Base-by-base conservation (phyloP, 305 asterid genomes). In the Fraxinus paxiana region DNA sequence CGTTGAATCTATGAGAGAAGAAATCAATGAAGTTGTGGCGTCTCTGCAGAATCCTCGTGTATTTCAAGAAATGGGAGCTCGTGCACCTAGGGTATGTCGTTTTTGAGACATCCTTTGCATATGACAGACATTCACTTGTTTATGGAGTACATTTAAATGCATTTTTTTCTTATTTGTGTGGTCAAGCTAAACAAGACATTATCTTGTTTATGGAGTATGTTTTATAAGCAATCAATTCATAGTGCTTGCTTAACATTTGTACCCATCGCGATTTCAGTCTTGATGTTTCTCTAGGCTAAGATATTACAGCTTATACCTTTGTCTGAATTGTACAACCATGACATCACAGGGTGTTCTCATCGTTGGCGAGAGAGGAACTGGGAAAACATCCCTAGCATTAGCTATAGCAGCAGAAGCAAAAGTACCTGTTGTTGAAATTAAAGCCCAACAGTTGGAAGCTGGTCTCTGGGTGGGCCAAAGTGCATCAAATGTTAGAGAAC, bases 391-490 rank as follows among this genome's bases (percentile, higher is more conserved):
- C 80, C 92, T 96, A 28, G 98, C 98, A 81, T 81, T 92, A 87
- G 99, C 99, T 77, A 94, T 96, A 82, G 98, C 99, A 24, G 97
- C 99, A 41, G 98, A 96, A 88, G 98, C 99, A 18, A 96, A 89
- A 88, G 99, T 96, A 70, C 99, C 99, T 41, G 92, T 96, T 79
- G 99, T 96, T 81, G 91, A 96, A 90, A 91, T 96, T 59, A 93
- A 92, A 86, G 94, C 98, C 82, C 93, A 93, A 71, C 97, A 92
- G 87, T 91, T 96, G 87, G 98, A 96, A 90, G 93, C 96, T 80
- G 97, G 95, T 83, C 89, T 94, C 71, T 92, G 98, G 99, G 98
- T 93, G 86, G 99, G 99, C 73, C 99, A 96, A 88, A 93, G 99
- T 89, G 98, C 99, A 76, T 92, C 98, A 73, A 96, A 96, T 86